Conservation (phyloP, 2,329 filamentous ascomycete species). For the Alternaria brassicae region DNA sequence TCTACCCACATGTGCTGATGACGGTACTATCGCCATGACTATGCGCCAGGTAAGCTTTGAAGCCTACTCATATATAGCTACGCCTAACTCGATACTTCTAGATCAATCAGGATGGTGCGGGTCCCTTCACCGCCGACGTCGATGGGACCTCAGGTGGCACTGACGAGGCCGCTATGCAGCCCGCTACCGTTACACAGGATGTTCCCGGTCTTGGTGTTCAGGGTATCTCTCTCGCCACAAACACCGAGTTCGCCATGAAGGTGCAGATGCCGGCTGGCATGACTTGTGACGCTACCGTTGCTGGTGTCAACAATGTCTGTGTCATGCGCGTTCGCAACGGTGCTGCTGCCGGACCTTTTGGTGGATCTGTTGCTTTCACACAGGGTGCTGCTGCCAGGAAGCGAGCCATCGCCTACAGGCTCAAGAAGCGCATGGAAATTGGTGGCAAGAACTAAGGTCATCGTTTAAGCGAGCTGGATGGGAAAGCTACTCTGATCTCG, state of each 20-base stretch:
- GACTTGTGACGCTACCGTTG: conserved; percentile 69
- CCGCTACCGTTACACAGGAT: conserved; percentile 65
- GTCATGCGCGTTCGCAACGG: conserved; percentile 69
- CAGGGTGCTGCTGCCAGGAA: conserved; percentile 65
- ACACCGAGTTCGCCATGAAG: conserved; percentile 68
- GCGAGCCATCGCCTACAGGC: conserved; percentile 65
- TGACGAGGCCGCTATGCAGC: conserved; percentile 65
- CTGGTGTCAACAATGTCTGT: conserved; percentile 68
- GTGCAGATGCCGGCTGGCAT: conserved; percentile 72
- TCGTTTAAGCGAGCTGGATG: not conserved
- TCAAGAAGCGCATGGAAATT: conserved; percentile 50
- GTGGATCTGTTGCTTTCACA: conserved; percentile 71
- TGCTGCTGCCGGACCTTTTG: conserved; percentile 70
- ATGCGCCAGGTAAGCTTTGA: conserved; percentile 61
- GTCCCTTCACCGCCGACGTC: conserved; percentile 66
- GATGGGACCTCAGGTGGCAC: conserved; percentile 71
- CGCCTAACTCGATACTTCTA: conserved; percentile 11
- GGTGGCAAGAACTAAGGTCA: conserved; percentile 30
- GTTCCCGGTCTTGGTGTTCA: conserved; percentile 65
- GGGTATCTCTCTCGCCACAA: conserved; percentile 65
- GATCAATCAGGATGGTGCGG: conserved; percentile 74
- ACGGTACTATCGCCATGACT: conserved; percentile 68
- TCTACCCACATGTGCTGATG: conserved; percentile 66
- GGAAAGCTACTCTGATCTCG: not conserved
- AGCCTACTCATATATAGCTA: not conserved